Evolutionary conservation across 805 yeast genomes (phyloP).

Genomic region (Yarrowia sp.): DNA sequence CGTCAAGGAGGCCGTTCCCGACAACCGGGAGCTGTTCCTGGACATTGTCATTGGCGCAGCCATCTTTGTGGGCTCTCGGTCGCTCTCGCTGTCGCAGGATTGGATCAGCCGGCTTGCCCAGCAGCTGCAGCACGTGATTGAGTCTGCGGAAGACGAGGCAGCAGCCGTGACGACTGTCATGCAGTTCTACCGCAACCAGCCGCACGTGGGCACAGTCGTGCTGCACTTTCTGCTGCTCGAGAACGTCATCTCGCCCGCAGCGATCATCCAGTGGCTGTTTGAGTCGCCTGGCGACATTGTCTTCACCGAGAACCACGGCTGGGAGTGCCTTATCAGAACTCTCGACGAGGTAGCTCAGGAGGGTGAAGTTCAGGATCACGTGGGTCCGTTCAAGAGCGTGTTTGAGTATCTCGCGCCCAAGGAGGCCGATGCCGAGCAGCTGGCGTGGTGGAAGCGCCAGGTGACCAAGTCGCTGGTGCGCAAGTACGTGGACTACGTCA

Average conservation of each 20-base stretch:
- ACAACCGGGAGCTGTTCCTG: constrained; percentile 49
- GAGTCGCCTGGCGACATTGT: background rate
- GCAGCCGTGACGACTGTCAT: constrained; percentile 56
- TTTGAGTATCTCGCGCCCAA: background rate
- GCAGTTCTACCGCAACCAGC: constrained; percentile 62
- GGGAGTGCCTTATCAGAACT: constrained; percentile 33
- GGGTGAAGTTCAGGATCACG: constrained; percentile 1
- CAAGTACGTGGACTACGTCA: constrained; percentile 3
- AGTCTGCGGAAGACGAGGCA: constrained; percentile 38
- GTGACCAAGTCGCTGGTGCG: constrained; percentile 7
- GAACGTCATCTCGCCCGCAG: constrained; percentile 44
- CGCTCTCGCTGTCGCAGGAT: constrained; percentile 71
- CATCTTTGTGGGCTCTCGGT: constrained; percentile 82
- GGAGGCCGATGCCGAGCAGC: constrained; percentile 21
- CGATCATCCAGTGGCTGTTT: constrained; percentile 46
- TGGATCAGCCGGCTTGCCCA: constrained; percentile 47
- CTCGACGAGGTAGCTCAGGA: constrained; percentile 2
- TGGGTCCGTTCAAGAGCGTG: constrained; percentile 1
- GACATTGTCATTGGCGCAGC: constrained; percentile 66
- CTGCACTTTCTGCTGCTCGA: constrained; percentile 51
- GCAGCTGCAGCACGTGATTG: constrained; percentile 39
- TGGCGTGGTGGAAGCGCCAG: constrained; percentile 28
- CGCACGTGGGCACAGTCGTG: constrained; percentile 62
- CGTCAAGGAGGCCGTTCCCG: constrained; percentile 31
- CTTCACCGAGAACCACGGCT: constrained; percentile 41